Conservation (phyloP, 805 yeast genomes). For the Komagataella mondaviorum region DNA sequence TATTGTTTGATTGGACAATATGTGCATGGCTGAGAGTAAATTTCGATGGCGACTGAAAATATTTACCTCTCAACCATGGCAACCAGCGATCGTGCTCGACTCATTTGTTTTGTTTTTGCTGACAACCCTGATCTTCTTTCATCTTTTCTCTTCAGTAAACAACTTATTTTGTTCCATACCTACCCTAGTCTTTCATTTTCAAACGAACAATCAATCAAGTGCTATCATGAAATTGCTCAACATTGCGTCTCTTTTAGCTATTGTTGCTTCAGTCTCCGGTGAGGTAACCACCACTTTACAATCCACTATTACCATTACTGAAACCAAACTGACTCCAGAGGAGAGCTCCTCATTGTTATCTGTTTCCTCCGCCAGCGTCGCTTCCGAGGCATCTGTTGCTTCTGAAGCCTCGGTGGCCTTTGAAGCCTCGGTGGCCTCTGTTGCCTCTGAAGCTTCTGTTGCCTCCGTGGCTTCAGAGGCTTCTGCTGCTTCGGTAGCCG, state of each 20-base stretch:
- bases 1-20: not conserved
- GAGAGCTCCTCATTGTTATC: slow-evolving; percentile 21
- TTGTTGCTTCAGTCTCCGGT: not conserved
- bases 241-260: not conserved
- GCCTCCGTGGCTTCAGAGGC: slow-evolving; percentile 8
- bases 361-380: slow-evolving; percentile 8
- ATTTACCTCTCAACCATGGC: not conserved
- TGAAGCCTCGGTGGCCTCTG: slow-evolving; percentile 10
- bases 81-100: not conserved
- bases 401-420: slow-evolving; percentile 11
- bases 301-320: slow-evolving; percentile 29
- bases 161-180: not conserved
- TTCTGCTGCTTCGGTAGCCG: slow-evolving; percentile 8
- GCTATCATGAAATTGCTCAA: not conserved
- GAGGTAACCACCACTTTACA: not conserved
- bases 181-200: not conserved
- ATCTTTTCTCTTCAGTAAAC: not conserved
- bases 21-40: not conserved
- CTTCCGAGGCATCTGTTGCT: slow-evolving; percentile 9
- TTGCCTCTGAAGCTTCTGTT: slow-evolving; percentile 8
- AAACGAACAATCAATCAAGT: not conserved
- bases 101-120: not conserved
- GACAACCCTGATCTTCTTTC: not conserved
- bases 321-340: slow-evolving; percentile 30
- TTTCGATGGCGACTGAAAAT: not conserved